Percentiles rank a stretch among this genome's conserved stretches.
Evolutionary conservation across 2,329 filamentous ascomycete genomes (phyloP).

Genomic region (Nemania serpens): DNA sequence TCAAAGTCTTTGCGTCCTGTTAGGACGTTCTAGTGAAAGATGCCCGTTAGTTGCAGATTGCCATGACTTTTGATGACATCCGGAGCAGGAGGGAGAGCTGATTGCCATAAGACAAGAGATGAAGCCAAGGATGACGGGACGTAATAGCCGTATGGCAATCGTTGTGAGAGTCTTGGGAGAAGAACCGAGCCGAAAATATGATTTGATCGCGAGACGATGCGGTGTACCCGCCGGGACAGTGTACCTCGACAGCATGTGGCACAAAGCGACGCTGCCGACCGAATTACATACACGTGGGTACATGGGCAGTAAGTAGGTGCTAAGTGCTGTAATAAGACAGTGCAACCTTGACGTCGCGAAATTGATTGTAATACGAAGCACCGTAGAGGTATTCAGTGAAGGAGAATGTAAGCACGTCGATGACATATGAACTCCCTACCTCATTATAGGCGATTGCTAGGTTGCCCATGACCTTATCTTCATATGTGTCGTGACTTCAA

Average conservation of each 20-base stretch:
- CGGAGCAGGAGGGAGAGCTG: neutral
- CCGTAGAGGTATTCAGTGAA: no score
- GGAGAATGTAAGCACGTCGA: no score
- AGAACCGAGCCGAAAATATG: neutral
- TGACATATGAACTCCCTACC: no score
- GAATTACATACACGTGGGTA: neutral
- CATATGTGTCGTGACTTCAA: no score
- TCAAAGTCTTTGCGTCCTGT: neutral
- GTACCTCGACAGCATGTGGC: neutral
- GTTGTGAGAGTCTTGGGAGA: slow-evolving; percentile 1
- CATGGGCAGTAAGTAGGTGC: neutral
- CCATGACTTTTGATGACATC: neutral
- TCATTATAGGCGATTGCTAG: no score
- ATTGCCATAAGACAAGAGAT: slow-evolving; percentile 7
- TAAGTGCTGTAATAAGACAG: neutral
- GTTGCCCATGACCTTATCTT: no score
- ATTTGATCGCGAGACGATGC: slow-evolving; percentile 8
- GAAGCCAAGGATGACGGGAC: slow-evolving; percentile 12
- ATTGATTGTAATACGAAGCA: no score
- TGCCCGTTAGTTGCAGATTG: neutral
- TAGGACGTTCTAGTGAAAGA: neutral
- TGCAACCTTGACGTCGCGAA: no score
- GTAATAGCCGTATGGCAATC: slow-evolving; percentile 17
- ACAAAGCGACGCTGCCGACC: neutral
- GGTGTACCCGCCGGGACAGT: neutral